Base-by-base conservation (phyloP, 768 basidiomycete genomes). In the Tricholoma flavovirens region DNA sequence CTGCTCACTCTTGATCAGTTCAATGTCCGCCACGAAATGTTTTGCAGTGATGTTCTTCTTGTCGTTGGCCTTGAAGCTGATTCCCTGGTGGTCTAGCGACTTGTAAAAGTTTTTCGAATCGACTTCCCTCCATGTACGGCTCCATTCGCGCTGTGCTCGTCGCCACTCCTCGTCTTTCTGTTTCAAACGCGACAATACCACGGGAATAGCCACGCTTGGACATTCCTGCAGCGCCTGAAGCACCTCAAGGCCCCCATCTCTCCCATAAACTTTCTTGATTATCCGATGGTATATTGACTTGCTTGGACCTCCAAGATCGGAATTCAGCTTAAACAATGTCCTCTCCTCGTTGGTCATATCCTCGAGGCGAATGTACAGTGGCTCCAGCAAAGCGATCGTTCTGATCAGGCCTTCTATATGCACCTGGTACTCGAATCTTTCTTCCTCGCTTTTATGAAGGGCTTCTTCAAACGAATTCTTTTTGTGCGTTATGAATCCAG, bases 21-120 rank as follows among this genome's bases (percentile, higher is more conserved):
- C 92, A 63, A 95, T 87, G 54, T 95, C 88, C 29, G 73, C 77
- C 29, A 93, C 84, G 64, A 96, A 90, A 60, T 85, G 74, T 67
- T 92, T 94, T 42, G 89, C 79, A 6, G 88, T 93, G 66, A 94
- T 88, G 56, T 79, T 82, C 72, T 92, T 92, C 82, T 98, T 98
- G 78, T 99, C 97, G 69, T 93, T 95, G 56, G 80, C 79, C 75
- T 98, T 98, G 84, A 96, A 97, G 57, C 80, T 84, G 69, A 91
- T 90, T 15, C 93, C 95, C 69, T 97, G 95, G 66, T 97, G 93
- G 68, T 99, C 97, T 50, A 98, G 84, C 29, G 89, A 88, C 73
- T 96, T 98, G 84, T 97, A 96, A 68, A 95, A 98, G 75, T 98
- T 98, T 74, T 93, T 94, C 55, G 88, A 87, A 64, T 99, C 93